Percentiles rank a stretch among this genome's conserved stretches.
Conservation (phyloP, 1,284 basidiomycete species). For the Neolentinus lepideus region DNA sequence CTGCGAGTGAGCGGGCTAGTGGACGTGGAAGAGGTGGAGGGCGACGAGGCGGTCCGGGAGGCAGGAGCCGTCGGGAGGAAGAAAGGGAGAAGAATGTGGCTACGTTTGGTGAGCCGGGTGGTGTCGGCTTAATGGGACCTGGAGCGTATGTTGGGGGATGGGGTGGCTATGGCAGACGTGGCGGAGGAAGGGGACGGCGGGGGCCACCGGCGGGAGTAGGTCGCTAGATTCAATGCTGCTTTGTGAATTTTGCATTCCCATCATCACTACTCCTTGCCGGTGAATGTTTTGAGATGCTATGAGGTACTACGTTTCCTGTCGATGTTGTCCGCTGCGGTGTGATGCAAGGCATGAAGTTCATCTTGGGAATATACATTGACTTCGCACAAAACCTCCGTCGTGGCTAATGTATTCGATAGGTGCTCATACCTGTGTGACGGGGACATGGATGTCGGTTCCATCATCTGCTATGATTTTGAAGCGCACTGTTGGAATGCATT, state of each 20-base stretch:
- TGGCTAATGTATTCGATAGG: neutral
- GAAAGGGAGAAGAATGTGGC: slow-evolving; percentile 74
- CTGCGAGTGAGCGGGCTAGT: slow-evolving; percentile 30
- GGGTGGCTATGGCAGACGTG: slow-evolving; percentile 41
- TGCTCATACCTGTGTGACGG: slow-evolving; percentile 6
- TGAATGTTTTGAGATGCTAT: neutral
- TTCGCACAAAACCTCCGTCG: too few species aligned
- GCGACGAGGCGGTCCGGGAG: slow-evolving; percentile 42
- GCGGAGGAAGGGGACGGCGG: slow-evolving; percentile 36
- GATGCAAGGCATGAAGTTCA: too few species aligned
- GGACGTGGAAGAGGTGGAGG: slow-evolving; percentile 23
- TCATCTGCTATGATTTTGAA: slow-evolving; percentile 66
- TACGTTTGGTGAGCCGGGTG: slow-evolving; percentile 77
- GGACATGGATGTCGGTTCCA: slow-evolving; percentile 42
- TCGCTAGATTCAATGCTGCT: neutral
- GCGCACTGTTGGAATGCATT: slow-evolving; percentile 37
- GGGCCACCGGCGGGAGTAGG: slow-evolving; percentile 15
- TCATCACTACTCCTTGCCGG: neutral
- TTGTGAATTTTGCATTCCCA: too few species aligned
- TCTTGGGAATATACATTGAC: neutral
- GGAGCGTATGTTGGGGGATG: slow-evolving; percentile 47
- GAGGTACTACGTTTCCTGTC: neutral
- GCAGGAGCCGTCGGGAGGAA: slow-evolving; percentile 65
- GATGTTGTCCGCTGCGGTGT: too few species aligned
- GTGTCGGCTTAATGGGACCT: slow-evolving; percentile 65